These are phyloP conservation scores for Citrus inodora DNA, from an alignment of 345 rosid species.

Conservation along the genomic window DNA sequence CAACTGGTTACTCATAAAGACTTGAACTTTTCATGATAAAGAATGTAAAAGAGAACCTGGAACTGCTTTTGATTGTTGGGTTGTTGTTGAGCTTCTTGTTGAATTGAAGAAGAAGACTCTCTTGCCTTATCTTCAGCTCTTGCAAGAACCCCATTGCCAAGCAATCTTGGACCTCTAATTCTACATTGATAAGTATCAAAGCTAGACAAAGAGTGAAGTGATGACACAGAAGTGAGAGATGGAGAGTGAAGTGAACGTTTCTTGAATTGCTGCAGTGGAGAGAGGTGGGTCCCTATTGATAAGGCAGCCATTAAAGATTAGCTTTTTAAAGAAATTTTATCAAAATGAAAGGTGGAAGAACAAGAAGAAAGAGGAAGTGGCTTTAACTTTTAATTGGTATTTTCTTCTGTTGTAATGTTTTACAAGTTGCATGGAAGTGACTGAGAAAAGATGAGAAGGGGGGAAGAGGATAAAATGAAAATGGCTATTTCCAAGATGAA, in stretches of 20 bases:
- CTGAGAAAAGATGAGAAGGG: background rate
- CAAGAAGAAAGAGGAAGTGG: background rate
- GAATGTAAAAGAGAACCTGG: constrained; percentile 43
- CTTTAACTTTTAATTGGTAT: background rate
- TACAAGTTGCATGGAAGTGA: background rate
- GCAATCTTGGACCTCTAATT: constrained; percentile 40
- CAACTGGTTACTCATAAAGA: constrained; percentile 13
- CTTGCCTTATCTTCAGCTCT: constrained; percentile 78
- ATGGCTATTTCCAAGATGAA: background rate
- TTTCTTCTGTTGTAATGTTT: background rate
- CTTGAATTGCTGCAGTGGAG: constrained; percentile 31
- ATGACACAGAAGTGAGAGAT: constrained; percentile 16
- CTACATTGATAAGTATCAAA: constrained; percentile 32
- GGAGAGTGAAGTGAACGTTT: constrained; percentile 25
- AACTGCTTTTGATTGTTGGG: constrained; percentile 39
- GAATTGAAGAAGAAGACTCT: constrained; percentile 37
- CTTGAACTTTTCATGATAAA: background rate
- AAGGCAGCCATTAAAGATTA: constrained; percentile 54
- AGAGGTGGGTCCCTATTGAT: constrained; percentile 40
- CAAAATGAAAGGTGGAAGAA: background rate
- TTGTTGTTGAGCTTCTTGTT: constrained; percentile 27
- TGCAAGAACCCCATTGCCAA: constrained; percentile 41
- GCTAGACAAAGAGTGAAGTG: constrained; percentile 24
- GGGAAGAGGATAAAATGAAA: background rate
- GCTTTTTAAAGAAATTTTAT: background rate